Percentiles rank a stretch among this genome's conserved stretches.
Evolutionary conservation across 257 asterid genomes (phyloP).

Genomic region (Lavandula angustifolia): DNA sequence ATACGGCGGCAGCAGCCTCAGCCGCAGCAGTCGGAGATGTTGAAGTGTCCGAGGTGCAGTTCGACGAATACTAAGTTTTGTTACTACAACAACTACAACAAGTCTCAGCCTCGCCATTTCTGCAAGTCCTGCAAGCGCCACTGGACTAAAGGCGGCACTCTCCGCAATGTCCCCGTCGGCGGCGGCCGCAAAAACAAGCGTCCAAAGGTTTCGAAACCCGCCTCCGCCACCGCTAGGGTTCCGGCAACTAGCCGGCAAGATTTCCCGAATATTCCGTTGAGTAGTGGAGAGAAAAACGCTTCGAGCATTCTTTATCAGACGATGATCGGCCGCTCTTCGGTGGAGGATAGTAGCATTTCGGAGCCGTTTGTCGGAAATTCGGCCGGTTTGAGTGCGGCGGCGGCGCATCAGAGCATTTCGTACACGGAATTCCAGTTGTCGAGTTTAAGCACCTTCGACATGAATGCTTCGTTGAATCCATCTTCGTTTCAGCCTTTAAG

Average conservation of each 20-base stretch:
- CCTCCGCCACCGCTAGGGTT: slow-evolving; percentile 5
- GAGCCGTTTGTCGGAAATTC: background rate
- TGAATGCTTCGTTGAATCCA: slow-evolving; percentile 34
- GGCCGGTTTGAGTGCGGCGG: slow-evolving; percentile 20
- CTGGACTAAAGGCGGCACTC: slow-evolving; percentile 84
- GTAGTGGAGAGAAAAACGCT: slow-evolving; percentile 31
- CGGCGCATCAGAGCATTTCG: slow-evolving; percentile 16
- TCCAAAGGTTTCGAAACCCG: slow-evolving; percentile 36
- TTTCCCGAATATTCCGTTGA: background rate
- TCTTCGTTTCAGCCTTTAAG: slow-evolving; percentile 30
- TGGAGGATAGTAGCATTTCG: background rate
- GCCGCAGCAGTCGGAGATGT: slow-evolving; percentile 35
- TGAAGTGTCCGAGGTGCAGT: slow-evolving; percentile 71
- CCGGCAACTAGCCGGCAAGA: background rate
- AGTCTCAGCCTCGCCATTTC: slow-evolving; percentile 74
- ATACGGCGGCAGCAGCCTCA: slow-evolving; percentile 34
- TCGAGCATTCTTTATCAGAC: slow-evolving; percentile 36
- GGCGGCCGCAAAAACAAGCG: slow-evolving; percentile 74
- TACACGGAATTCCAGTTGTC: slow-evolving; percentile 40
- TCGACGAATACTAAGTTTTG: slow-evolving; percentile 69
- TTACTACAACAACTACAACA: slow-evolving; percentile 74
- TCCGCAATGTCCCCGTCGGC: slow-evolving; percentile 75
- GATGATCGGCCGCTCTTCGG: slow-evolving; percentile 32
- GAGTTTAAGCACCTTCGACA: slow-evolving; percentile 35
- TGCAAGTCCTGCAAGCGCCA: slow-evolving; percentile 79